Conservation (phyloP, 805 yeast genomes). For the Lachancea quebecensis region DNA sequence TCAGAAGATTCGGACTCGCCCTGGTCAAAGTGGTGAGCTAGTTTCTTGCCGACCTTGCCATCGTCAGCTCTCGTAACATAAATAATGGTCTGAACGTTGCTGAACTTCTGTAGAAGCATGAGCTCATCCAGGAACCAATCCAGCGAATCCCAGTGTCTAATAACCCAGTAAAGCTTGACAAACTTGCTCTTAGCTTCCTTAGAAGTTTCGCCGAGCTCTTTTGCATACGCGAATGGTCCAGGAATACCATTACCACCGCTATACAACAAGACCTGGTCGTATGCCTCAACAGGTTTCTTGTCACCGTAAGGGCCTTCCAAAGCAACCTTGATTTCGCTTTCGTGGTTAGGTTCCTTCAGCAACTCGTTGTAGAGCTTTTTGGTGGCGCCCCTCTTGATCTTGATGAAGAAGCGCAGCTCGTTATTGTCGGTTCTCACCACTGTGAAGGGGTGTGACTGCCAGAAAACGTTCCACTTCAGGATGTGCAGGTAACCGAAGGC, state of each 20-base stretch:
- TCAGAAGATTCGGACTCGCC: neutral
- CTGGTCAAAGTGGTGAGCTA: slow-evolving; percentile 3
- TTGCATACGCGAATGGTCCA: slow-evolving; percentile 29
- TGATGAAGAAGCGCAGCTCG: slow-evolving; percentile 37
- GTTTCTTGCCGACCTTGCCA: slow-evolving; percentile 12
- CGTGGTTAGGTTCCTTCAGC: slow-evolving; percentile 25
- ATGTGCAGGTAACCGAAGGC: slow-evolving; percentile 47
- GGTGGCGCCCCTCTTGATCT: slow-evolving; percentile 49
- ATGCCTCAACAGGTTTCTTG: slow-evolving; percentile 32
- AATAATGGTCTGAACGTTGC: slow-evolving; percentile 16
- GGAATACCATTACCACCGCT: slow-evolving; percentile 47
- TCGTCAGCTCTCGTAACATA: slow-evolving; percentile 53
- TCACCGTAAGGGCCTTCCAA: slow-evolving; percentile 57
- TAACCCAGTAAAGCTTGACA: slow-evolving; percentile 13
- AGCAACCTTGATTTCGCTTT: slow-evolving; percentile 33
- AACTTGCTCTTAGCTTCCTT: slow-evolving; percentile 6
- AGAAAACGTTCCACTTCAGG: slow-evolving; percentile 37
- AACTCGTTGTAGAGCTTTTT: slow-evolving; percentile 31
- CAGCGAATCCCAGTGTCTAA: slow-evolving; percentile 14
- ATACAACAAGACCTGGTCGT: slow-evolving; percentile 37
- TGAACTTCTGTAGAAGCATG: slow-evolving; percentile 10
- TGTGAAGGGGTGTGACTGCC: slow-evolving; percentile 70
- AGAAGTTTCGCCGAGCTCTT: slow-evolving; percentile 6
- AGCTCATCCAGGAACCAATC: slow-evolving; percentile 17
- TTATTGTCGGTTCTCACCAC: slow-evolving; percentile 34